Base-by-base conservation (phyloP, 2,329 filamentous ascomycete genomes). In the Ophiocordyceps australis region DNA sequence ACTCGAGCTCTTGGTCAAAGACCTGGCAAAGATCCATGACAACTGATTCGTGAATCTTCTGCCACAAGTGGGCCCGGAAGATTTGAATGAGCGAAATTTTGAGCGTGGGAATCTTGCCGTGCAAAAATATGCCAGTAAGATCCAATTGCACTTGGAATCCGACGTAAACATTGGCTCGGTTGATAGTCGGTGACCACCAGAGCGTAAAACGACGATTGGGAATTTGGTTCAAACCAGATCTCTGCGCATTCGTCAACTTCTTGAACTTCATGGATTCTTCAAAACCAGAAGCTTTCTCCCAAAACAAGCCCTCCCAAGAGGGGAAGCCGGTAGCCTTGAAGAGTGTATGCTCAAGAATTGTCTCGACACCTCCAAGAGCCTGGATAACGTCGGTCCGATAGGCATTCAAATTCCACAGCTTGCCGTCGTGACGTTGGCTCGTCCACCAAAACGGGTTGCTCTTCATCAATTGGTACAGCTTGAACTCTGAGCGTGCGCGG, bases 391-490 rank as follows among this genome's bases (percentile, higher is more conserved):
- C 89, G 6, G 89, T 94, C 34, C 89, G 65, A 53, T 95, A 94
- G 2, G 82, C 80, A 37, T 95, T 95, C 28, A 98, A 51, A 35
- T 94, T 94, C 89, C 89, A 98, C 5, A 98, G 53, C 45, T 95
- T 95, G 45, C 89, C 89, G 41, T 98, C 89, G 42, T 98, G 91
- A 20, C 89, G 66, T 50, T 95, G 86, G 41, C 80, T 92, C 4
- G 89, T 98, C 89, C 89, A 98, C 83, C 85, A 94, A 62, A 95
- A 95, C 0, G 89, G 89, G 46, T 95, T 94, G 54, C 78, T 91
- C 69, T 92, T 94, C 86, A 98, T 95, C 32, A 95, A 62, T 49
- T 95, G 86, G 46, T 95, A 98, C 17, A 89, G 74, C 62, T 98
- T 98, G 62, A 98, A 98, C 49, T 98, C 89, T 9, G 86, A 82